Evolutionary conservation across 176 grass and related monocot genomes (phyloP).

Genomic region (Carex littledalei): DNA sequence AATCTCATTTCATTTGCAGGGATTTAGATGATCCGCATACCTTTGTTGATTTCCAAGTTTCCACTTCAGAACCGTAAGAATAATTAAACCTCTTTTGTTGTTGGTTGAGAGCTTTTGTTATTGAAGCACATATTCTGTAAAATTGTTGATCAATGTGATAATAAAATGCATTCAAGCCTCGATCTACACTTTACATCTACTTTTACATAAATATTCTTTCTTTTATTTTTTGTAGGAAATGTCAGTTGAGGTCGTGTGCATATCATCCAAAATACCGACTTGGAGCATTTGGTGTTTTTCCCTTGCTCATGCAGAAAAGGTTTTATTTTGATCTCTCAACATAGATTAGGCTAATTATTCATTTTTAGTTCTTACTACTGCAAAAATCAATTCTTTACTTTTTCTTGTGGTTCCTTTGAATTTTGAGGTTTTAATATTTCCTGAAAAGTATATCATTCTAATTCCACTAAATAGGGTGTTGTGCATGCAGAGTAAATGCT

Average conservation of each 20-base stretch:
- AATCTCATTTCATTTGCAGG: conserved; percentile 33
- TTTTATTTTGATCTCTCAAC: conserved; percentile 20
- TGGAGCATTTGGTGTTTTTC: conserved; percentile 75
- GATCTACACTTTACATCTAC: conserved; percentile 1
- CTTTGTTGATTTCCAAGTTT: conserved; percentile 81
- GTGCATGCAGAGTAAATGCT: conserved; percentile 44
- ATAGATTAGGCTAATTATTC: conserved; percentile 10
- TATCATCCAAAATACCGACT: conserved; percentile 67
- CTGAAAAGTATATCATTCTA: neutral
- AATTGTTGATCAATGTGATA: conserved; percentile 17
- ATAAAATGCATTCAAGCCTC: neutral
- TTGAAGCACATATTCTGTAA: neutral
- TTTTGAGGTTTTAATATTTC: neutral
- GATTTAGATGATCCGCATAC: conserved; percentile 77
- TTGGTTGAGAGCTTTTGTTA: conserved; percentile 10
- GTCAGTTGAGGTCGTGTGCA: conserved; percentile 66
- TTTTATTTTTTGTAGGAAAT: conserved; percentile 44
- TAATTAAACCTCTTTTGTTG: neutral
- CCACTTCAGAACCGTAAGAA: conserved; percentile 63
- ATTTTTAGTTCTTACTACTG: conserved; percentile 12
- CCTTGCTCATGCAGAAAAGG: conserved; percentile 76
- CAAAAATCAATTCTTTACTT: neutral
- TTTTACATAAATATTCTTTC: neutral
- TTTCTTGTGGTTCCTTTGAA: neutral
- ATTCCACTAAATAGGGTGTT: conserved; percentile 18